Percentiles rank a stretch among this genome's conserved stretches.
phyloP scores from a whole-genome alignment of 176 grass and related monocot species.

The Carex scoparia region DNA sequence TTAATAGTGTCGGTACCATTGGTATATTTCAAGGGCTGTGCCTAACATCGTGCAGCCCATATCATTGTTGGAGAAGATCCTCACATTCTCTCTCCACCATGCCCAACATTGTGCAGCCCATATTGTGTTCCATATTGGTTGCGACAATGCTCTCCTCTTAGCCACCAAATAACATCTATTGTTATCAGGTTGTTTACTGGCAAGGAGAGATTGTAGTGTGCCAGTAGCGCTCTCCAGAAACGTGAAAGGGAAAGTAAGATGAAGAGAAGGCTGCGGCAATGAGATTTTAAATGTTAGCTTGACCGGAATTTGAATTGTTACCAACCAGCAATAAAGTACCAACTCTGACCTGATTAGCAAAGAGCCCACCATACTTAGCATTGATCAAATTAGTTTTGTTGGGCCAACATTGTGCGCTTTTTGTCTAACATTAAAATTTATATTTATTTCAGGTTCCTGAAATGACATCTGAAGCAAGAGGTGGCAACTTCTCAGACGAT shows the following conservation, averaged over 20 bases:
- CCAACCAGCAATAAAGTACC: not conserved
- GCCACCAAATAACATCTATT: too few species aligned
- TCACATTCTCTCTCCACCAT: too few species aligned
- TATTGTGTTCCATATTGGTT: too few species aligned
- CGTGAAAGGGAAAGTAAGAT: not conserved
- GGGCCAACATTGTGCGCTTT: not conserved
- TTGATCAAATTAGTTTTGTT: not conserved
- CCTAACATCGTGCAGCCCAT: too few species aligned
- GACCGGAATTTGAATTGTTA: not conserved
- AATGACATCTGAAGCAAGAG: slow-evolving; percentile 1
- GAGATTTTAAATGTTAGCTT: not conserved
- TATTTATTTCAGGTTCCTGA: slow-evolving; percentile 6
- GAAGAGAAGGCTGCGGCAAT: not conserved
- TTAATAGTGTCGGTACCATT: too few species aligned
- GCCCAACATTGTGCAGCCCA: too few species aligned
- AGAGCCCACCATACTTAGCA: not conserved
- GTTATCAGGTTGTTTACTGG: too few species aligned
- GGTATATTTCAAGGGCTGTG: too few species aligned
- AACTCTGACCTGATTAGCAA: not conserved
- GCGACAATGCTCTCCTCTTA: too few species aligned
- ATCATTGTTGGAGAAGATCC: too few species aligned
- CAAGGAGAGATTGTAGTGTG: too few species aligned
- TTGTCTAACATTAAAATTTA: not conserved
- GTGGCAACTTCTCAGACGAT: not conserved
- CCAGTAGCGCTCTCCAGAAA: too few species aligned